Evolutionary conservation across 2,329 filamentous ascomycete genomes (phyloP), one percentile per base, ranked within the genome.

Genomic region (Laburnicola sp.): DNA sequence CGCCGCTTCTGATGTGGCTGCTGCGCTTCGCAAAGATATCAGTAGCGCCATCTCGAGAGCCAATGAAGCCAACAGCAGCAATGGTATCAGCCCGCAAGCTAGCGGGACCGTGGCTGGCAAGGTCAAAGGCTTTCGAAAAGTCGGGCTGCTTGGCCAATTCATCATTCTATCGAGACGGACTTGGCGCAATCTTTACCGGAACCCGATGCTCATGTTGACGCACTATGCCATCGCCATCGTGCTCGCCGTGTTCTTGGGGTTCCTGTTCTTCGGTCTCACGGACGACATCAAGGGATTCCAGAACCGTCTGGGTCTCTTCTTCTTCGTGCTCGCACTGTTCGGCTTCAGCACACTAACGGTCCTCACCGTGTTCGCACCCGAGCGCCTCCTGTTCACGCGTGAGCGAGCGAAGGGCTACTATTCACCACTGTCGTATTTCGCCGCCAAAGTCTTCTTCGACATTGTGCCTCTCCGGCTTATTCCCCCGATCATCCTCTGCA

Each of bases 331-430:
- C 1, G 91, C 94, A 0, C 82, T 99, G 2, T 99, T 97, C 64
- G 94, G 94, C 7, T 99, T 99, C 78, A 96, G 91, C 73, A 97
- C 93, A 0, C 79, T 99, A 34, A 97, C 94, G 0, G 95, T 89
- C 63, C 79, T 99, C 48, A 96, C 88, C 27, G 93, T 97, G 8
- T 99, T 99, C 73, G 91, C 91, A 0, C 84, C 89, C 0, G 94
- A 99, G 73, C 83, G 94, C 38, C 82, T 97, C 6, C 78, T 99
- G 32, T 99, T 99, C 70, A 86, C 96, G 8, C 85, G 94, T 42
- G 94, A 99, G 74, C 83, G 94, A 57, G 94, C 94, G 32, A 99
- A 99, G 70, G 93, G 94, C 1, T 99, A 99, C 75, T 99, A 99
- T 72, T 83, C 89, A 0, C 94, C 94, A 0, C 80, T 96, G 44